phyloP scores from a whole-genome alignment of 371 early-diverging fungal species.

The Mucor saturninus region DNA sequence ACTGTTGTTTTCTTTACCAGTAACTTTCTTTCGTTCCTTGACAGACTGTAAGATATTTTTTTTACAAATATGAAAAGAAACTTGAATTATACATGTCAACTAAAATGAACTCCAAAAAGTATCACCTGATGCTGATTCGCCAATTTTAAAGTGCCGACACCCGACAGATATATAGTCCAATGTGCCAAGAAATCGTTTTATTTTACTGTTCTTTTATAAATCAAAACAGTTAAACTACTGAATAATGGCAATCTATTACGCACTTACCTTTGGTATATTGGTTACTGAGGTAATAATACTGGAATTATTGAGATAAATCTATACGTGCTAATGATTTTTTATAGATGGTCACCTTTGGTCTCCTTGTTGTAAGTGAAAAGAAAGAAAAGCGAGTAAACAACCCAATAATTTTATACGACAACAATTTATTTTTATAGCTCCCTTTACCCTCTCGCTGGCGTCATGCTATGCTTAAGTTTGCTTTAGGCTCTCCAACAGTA shows the following conservation, averaged over 20 bases:
- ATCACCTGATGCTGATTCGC: too few species aligned
- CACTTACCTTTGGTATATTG: constrained; percentile 41
- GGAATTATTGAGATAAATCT: neutral
- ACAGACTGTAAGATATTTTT: too few species aligned
- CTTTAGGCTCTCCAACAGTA: constrained; percentile 46
- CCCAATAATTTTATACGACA: neutral
- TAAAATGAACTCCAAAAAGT: too few species aligned
- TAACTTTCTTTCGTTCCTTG: too few species aligned
- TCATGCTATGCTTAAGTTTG: constrained; percentile 52
- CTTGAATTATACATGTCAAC: too few species aligned
- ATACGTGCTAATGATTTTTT: neutral
- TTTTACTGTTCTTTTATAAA: too few species aligned
- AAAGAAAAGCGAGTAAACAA: neutral
- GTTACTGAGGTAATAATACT: constrained; percentile 40
- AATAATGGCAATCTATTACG: constrained; percentile 49
- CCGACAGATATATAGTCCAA: too few species aligned
- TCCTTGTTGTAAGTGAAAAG: constrained; percentile 34
- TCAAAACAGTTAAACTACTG: neutral
- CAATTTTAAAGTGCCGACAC: too few species aligned
- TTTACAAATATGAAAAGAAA: too few species aligned
- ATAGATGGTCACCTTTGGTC: constrained; percentile 51
- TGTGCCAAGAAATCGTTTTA: neutral
- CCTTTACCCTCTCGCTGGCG: constrained; percentile 62
- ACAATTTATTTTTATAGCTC: constrained; percentile 32
- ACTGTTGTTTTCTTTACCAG: too few species aligned